Conservation (phyloP, 768 basidiomycete genomes). For the Russula compacta region DNA sequence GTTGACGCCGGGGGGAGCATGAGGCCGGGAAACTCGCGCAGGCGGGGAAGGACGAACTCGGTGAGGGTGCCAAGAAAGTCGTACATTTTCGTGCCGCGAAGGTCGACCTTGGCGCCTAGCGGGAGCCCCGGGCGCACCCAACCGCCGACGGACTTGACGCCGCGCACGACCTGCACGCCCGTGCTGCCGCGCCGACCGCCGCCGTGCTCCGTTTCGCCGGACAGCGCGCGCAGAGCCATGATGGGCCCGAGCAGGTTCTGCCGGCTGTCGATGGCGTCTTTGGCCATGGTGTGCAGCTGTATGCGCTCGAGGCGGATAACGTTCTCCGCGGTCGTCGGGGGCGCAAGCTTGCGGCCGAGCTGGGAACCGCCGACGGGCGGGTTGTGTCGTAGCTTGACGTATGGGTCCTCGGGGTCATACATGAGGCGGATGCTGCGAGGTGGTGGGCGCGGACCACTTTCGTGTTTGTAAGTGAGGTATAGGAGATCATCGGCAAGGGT, state of each 20-base stretch:
- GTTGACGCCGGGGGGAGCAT: constrained; percentile 64
- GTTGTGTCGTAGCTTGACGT: constrained; percentile 69
- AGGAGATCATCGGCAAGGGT: constrained; percentile 82
- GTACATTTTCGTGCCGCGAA: constrained; percentile 90
- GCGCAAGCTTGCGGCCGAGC: constrained; percentile 57
- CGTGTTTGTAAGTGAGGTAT: constrained; percentile 91
- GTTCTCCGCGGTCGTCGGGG: constrained; percentile 56
- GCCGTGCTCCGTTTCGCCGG: constrained; percentile 68
- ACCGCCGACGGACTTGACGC: constrained; percentile 60
- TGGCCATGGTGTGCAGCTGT: constrained; percentile 78
- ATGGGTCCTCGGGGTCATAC: constrained; percentile 74
- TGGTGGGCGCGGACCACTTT: constrained; percentile 42
- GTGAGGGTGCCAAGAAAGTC: constrained; percentile 81
- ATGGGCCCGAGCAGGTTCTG: constrained; percentile 72
- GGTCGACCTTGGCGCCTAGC: constrained; percentile 80
- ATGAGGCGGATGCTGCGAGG: constrained; percentile 53
- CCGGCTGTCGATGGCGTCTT: constrained; percentile 66
- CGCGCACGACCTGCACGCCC: constrained; percentile 72
- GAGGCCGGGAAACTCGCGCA: constrained; percentile 85
- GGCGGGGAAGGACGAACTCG: constrained; percentile 91
- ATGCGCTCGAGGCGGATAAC: constrained; percentile 75
- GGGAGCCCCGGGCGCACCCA: constrained; percentile 84
- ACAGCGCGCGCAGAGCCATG: constrained; percentile 80
- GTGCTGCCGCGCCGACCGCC: constrained; percentile 60
- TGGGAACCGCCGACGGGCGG: constrained; percentile 63